Evolutionary conservation across 139 green algal species (phyloP).

Genomic region (Parachlorella kessleri): DNA sequence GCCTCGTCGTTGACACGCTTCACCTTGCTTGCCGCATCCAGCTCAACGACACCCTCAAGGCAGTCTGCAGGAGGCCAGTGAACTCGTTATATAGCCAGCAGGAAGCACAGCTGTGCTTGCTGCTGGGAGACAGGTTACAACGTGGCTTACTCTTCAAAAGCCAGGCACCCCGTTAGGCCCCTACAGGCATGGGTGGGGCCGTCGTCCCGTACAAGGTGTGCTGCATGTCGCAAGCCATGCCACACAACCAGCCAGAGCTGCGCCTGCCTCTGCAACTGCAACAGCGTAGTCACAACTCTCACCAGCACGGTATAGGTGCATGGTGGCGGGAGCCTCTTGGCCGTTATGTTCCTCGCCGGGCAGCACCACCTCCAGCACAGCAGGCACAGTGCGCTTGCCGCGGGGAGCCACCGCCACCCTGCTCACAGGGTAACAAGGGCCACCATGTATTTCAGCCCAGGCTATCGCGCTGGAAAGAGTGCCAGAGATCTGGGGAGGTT

Average conservation of each 20-base stretch:
- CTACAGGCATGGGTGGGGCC: no score
- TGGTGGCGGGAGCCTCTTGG: neutral
- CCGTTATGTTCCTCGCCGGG: neutral
- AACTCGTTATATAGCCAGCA: no score
- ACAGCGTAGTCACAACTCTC: neutral
- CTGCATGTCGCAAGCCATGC: neutral
- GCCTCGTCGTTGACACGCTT: constrained; percentile 2
- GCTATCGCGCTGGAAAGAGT: no score
- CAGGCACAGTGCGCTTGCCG: constrained; percentile 12
- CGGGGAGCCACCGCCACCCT: neutral
- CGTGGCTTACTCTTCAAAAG: no score
- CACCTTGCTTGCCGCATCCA: neutral
- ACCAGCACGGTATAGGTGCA: constrained; percentile 18
- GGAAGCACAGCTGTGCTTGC: no score
- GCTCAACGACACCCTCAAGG: constrained; percentile 10
- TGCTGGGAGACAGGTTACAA: no score
- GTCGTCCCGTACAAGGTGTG: no score
- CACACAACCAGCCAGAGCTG: neutral
- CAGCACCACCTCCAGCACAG: neutral
- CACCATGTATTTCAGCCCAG: no score
- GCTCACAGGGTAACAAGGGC: no score
- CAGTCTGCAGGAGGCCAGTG: no score
- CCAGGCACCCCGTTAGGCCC: no score
- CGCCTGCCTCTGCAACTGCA: neutral
- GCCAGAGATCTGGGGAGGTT: no score